Base-by-base conservation (phyloP, 768 basidiomycete species). In the Lactarius indigo region DNA sequence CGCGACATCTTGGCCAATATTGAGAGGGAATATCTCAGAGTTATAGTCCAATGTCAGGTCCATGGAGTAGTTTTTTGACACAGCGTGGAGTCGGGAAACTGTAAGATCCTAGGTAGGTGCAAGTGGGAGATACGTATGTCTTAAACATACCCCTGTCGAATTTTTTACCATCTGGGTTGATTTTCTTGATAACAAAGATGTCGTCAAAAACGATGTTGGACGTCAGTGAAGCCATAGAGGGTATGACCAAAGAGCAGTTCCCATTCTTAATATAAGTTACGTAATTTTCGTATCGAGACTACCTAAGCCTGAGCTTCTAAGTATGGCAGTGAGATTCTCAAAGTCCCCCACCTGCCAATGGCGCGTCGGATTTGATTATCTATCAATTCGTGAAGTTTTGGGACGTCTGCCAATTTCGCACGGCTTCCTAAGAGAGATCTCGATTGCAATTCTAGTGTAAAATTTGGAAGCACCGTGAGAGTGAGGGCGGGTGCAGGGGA, bases 371-470 rank as follows among this genome's bases (percentile, higher is more conserved):
- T 74, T 73, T 96, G 91, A 70, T 89, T 85, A 69, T 92, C 85
- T 59, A 99, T 93, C 59, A 99, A 82, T 75, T 99, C 96, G 71
- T 98, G 96, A 18, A 98, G 81, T 76, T 99, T 99, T 30, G 97
- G 96, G 1, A 99, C 92, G 73, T 99, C 95, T 66, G 94, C 94
- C 1, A 99, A 83, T 78, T 98, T 97, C n/a, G 97, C 96, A 55
- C 96, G 87, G 70, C 92, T 95, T 23, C 97, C 97, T 81, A 98
- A 88, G 5, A 98, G 83, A 31, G 95, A 98, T 8, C 88, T 93
- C 13, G 93, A 95, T 59, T 89, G 86, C 52, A 99, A 81, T 71
- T 91, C 87, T 23, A 99, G 86, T 18, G 86, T 86, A 73, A 99
- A 97, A 72, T 92, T 88, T 2, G 94, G 90, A 30, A 91, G 86